Base-by-base conservation (phyloP, 1,139 yeast species). In the Candida sanyaensis region DNA sequence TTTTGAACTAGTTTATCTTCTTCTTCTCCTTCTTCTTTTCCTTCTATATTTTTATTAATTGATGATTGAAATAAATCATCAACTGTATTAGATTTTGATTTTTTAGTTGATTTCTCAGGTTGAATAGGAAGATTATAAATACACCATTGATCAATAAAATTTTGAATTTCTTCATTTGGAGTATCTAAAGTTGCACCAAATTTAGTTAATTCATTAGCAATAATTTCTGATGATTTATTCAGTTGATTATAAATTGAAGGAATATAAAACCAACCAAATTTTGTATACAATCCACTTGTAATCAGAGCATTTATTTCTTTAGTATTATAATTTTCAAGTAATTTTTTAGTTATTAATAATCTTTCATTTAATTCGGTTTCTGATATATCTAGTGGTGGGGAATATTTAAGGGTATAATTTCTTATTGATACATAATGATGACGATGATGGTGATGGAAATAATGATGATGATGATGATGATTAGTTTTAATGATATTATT, bases 241-340 rank as follows among this genome's bases (percentile, higher is more conserved):
- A 29, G 52, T 55, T 28, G 29, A 37, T 45, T 32, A 6, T 17
- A 36, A 5, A 27, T 28, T 2, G 58, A 59, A 3, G 69, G 69
- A 8, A 73, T 58, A 0, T 59, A 57, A 24, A 63, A 64, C 78
- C 78, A 71, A 5, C 75, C 75, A 43, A 51, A 60, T 1, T 55
- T 52, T 6, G 73, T 66, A 30, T 52, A 43, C 5, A 71, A 41
- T 2, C 66, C 68, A 42, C 54, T 55, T 44, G 53, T 55, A 2
- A 45, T 46, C 27, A 54, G 53, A 7, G 68, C 67, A 7, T 53
- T 38, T 17, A 17, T 17, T 4, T 24, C 34, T 24, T 32, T 24
- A 6, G 45, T 43, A 27, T 48, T 40, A 28, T 42, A 48, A 11
- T 30, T 21, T 11, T 17, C 23, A 13, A 38, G 8, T 10, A 26